A percentile compares a stretch with the other conserved stretches of the same genome.
Conservation (phyloP, 352 stramenopile species). For the Globisporangium iwayamae region DNA sequence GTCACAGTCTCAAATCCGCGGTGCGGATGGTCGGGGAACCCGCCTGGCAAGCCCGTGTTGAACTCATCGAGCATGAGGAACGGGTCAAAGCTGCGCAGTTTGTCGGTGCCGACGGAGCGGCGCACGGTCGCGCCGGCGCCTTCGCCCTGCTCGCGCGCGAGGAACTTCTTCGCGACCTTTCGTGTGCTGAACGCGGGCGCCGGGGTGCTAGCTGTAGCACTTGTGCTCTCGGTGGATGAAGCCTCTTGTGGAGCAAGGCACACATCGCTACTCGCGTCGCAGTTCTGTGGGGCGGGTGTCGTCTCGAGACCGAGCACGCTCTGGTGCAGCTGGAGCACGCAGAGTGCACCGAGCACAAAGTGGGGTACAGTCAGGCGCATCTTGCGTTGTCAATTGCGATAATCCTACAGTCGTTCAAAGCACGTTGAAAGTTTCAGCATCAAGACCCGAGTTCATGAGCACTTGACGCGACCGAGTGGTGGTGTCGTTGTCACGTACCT, state of each 20-base stretch:
- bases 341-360: conserved; percentile 3
- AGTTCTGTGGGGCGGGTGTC: conserved; percentile 5
- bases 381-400: neutral
- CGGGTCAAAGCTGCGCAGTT: conserved; percentile 47
- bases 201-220: no score
- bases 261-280: conserved; percentile 1
- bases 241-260: neutral
- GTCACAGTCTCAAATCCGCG: conserved; percentile 91
- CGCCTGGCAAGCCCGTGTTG: conserved; percentile 52
- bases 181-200: conserved; percentile 21
- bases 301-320: conserved; percentile 1
- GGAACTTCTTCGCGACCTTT: conserved; percentile 48
- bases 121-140: conserved; percentile 52
- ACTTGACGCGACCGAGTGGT: no score
- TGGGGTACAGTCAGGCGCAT: neutral
- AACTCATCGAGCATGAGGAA: conserved; percentile 68
- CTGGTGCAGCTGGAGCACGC: conserved; percentile 8
- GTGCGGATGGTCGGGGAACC: conserved; percentile 90
- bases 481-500: neutral
- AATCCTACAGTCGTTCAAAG: neutral
- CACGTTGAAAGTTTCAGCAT: no score
- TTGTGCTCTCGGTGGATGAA: neutral
- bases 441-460: no score
- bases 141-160: conserved; percentile 49
- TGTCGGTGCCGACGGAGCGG: conserved; percentile 43